A percentile compares a stretch with the other conserved stretches of the same genome.
These are phyloP conservation scores for Pholiota adiposa DNA, from an alignment of 1,284 basidiomycete species.

Conservation along the genomic window DNA sequence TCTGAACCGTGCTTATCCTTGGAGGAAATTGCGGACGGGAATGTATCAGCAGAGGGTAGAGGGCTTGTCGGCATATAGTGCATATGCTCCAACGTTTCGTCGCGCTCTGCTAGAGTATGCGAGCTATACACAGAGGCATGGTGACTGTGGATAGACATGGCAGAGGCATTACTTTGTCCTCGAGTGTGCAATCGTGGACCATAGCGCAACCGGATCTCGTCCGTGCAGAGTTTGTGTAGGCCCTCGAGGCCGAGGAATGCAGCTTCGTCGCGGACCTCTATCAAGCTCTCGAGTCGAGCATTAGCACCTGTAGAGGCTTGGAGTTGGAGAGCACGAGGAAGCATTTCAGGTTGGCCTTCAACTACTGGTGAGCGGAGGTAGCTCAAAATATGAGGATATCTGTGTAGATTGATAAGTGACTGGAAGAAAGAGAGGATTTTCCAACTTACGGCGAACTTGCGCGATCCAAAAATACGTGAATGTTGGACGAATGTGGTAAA, in stretches of 20 bases:
- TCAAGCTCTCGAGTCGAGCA: slow-evolving; percentile 60
- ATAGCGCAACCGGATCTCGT: slow-evolving; percentile 61
- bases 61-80: background rate
- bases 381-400: slow-evolving; percentile 68
- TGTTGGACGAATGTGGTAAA: slow-evolving; percentile 45
- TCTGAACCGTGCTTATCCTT: slow-evolving; percentile 1
- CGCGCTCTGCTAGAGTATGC: slow-evolving; percentile 49
- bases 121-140: slow-evolving; percentile 52
- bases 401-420: slow-evolving; percentile 32
- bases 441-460: slow-evolving; percentile 73
- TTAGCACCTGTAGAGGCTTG: slow-evolving; percentile 43
- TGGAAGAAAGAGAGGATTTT: background rate
- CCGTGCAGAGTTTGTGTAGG: slow-evolving; percentile 63
- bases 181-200: slow-evolving; percentile 40
- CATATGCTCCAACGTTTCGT: slow-evolving; percentile 26
- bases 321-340: slow-evolving; percentile 65
- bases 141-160: slow-evolving; percentile 44
- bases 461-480: slow-evolving; percentile 82
- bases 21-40: background rate
- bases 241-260: slow-evolving; percentile 67
- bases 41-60: background rate
- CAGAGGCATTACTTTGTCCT: slow-evolving; percentile 38
- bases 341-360: slow-evolving; percentile 49
- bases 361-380: slow-evolving; percentile 64
- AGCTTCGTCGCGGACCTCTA: slow-evolving; percentile 78